Percentiles rank a stretch among this genome's conserved stretches.
phyloP scores from a whole-genome alignment of 495 filamentous ascomycete genomes.

The Penicillium atrosanguineum region DNA sequence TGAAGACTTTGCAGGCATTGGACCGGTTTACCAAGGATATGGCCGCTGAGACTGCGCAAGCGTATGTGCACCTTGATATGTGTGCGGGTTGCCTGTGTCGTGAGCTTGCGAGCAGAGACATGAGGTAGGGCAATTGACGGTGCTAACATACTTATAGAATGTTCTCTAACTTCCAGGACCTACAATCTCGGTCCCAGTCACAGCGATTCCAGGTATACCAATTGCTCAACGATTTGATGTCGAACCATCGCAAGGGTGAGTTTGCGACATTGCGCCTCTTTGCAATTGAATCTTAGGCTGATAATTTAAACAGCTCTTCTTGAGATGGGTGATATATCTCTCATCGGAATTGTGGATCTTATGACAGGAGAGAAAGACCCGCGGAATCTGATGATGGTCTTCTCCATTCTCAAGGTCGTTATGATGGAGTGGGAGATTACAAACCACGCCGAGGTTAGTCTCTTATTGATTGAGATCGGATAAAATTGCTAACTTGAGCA shows the following conservation, averaged over 20 bases:
- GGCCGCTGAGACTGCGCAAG: conserved; percentile 45
- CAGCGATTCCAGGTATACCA: conserved; percentile 63
- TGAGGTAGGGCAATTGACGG: not conserved
- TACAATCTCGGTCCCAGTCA: conserved; percentile 61
- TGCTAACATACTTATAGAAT: conserved; percentile 34
- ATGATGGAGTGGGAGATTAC: conserved; percentile 73
- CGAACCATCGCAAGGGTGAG: conserved; percentile 58
- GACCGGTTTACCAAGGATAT: conserved; percentile 50
- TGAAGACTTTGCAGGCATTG: conserved; percentile 46
- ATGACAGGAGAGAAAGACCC: conserved; percentile 77
- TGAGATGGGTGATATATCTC: conserved; percentile 56
- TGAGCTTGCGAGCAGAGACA: not conserved
- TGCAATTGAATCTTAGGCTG: conserved; percentile 7
- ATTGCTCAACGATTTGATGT: conserved; percentile 64
- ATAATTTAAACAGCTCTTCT: conserved; percentile 41
- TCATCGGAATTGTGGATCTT: conserved; percentile 62
- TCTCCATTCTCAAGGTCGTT: conserved; percentile 68
- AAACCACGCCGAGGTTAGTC: conserved; percentile 57
- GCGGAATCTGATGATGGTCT: conserved; percentile 74
- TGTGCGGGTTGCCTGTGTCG: not conserved
- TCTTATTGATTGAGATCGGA: not conserved
- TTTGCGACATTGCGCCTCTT: conserved; percentile 1
- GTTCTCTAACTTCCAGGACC: conserved; percentile 51
- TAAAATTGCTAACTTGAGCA: conserved; percentile 33
- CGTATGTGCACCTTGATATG: conserved; percentile 35